These are phyloP conservation scores for Solanum pinnatisectum DNA, from an alignment of 257 asterid genomes.

Conservation along the genomic window DNA sequence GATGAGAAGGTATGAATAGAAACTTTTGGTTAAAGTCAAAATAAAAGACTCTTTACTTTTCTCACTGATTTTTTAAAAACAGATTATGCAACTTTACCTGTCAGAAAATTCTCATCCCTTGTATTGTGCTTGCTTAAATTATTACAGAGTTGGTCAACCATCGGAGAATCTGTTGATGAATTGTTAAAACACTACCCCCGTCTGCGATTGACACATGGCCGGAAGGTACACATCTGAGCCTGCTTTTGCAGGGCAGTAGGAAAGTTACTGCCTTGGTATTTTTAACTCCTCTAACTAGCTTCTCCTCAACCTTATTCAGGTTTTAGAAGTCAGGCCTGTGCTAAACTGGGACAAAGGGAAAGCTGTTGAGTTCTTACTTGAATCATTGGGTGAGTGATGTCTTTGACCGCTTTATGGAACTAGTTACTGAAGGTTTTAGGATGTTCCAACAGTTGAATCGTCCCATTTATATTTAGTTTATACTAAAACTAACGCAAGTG, in stretches of 20 bases:
- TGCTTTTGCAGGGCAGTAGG: not conserved
- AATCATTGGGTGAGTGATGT: constrained; percentile 74
- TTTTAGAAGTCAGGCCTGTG: constrained; percentile 85
- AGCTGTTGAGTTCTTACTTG: constrained; percentile 88
- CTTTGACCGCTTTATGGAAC: not conserved
- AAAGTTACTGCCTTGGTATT: not conserved
- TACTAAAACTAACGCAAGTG: not conserved
- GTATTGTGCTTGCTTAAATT: not conserved
- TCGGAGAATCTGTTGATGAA: constrained; percentile 51
- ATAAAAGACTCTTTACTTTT: not conserved
- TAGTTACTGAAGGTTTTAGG: not conserved
- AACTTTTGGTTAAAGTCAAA: not conserved
- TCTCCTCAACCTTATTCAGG: constrained; percentile 25
- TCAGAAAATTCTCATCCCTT: not conserved
- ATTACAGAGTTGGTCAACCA: constrained; percentile 57
- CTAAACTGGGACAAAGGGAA: constrained; percentile 96
- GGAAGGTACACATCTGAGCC: constrained; percentile 50
- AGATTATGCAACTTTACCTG: not conserved
- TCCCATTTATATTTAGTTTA: not conserved
- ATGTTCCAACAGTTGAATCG: not conserved
- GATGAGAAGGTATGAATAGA: constrained; percentile 58
- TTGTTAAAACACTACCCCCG: constrained; percentile 67
- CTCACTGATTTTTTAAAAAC: no score
- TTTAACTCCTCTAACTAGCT: not conserved
- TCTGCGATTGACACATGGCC: constrained; percentile 85